Base-by-base conservation (phyloP, 257 asterid species). In the Solanum stenotomum region DNA sequence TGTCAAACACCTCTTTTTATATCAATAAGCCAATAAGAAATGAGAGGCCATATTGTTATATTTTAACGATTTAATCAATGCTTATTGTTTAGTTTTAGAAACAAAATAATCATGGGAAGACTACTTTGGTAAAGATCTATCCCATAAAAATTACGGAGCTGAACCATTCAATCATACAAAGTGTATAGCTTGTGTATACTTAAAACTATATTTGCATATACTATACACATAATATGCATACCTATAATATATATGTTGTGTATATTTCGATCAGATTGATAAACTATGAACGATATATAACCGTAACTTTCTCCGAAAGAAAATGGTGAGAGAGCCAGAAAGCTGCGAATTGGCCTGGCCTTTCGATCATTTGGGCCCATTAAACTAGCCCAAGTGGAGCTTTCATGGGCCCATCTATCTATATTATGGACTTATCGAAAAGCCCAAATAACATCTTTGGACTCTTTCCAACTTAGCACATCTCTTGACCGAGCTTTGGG, bases 111-210 rank as follows among this genome's bases (percentile, higher is more conserved):
- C 61, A 42, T 42, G 8, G 35, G 8, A 77, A 40, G 38, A 25
- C 65, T 14, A 29, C 29, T 29, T 68, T 14, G 20, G 22, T 68
- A 3, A 70, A 70, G 11, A 70, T 14, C 76, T 0, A 16, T 56
- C 4, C 1, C 10, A 0, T 6, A 7, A 56, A 20, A 59, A 59
- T 20, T 3, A 20, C 0, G 67, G 10, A 20, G 1, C 0, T 7
- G 5, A 59, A 59, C 25, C 11, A 59, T 63, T 63, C 71, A 63
- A 11, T 1, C 31, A 63, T 61, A 9, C 70, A 3, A 61, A 61
- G 29, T 23, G 2, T 61, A 23, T 63, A 63, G 3, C 14, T 4
- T 63, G 3, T 10, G 15, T 63, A 4, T 23, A 10, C 12, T 61
- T 8, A 4, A 20, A 6, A 63, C 31, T 63, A 63, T 23, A 63